phyloP scores from a whole-genome alignment of 2,329 filamentous ascomycete genomes.

The Claviceps fusiformis region DNA sequence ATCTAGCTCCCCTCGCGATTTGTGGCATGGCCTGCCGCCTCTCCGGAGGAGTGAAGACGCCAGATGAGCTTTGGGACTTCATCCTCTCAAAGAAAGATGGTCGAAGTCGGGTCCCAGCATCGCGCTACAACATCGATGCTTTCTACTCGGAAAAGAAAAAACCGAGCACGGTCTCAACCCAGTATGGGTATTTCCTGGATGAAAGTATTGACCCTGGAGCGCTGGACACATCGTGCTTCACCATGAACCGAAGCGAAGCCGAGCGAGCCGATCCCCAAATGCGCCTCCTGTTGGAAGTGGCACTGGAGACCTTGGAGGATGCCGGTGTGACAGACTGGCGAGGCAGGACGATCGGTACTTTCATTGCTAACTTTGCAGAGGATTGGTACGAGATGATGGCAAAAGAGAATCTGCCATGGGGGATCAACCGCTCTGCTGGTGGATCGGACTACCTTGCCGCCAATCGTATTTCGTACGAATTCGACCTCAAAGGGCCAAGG shows the following conservation, averaged over 20 bases:
- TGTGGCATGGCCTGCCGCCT: constrained; percentile 8
- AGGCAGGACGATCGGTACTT: constrained; percentile 15
- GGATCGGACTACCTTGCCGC: constrained; percentile 14
- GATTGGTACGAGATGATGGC: constrained; percentile 13
- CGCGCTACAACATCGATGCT: background rate
- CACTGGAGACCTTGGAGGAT: constrained; percentile 15
- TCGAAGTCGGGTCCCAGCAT: background rate
- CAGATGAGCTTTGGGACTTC: constrained; percentile 6
- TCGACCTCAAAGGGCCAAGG: constrained; percentile 20
- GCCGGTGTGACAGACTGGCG: constrained; percentile 14
- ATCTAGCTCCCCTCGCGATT: constrained; percentile 2
- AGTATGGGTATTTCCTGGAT: constrained; percentile 16
- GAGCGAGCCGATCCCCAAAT: constrained; percentile 19
- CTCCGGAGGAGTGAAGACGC: constrained; percentile 4
- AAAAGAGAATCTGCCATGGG: constrained; percentile 10
- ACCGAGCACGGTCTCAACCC: constrained; percentile 2
- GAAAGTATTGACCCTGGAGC: constrained; percentile 9
- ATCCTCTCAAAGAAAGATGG: constrained; percentile 6
- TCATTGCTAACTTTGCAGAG: constrained; percentile 17
- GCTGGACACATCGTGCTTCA: constrained; percentile 21
- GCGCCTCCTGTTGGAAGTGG: constrained; percentile 14
- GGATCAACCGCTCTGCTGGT: constrained; percentile 11
- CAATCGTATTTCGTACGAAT: constrained; percentile 21
- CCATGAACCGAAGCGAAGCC: constrained; percentile 14
- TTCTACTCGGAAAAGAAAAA: background rate